Evolutionary conservation across 2,329 filamentous ascomycete genomes (phyloP).

Genomic region (Neoarthrinium moseri): DNA sequence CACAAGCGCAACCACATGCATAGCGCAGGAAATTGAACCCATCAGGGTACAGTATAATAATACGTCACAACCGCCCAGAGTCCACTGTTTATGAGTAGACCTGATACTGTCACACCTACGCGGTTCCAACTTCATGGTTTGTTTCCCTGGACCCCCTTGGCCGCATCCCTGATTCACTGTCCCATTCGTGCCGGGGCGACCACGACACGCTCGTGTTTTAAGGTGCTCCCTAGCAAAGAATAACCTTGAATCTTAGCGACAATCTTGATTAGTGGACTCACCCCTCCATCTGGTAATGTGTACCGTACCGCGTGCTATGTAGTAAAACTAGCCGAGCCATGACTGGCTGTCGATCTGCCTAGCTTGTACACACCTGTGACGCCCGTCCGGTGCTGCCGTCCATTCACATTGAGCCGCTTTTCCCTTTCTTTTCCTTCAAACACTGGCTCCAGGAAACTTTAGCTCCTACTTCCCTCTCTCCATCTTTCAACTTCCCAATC

Average conservation of each 20-base stretch:
- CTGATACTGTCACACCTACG: not conserved
- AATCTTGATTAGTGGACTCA: conserved; percentile 4
- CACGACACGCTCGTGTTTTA: not conserved
- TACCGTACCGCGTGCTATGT: not conserved
- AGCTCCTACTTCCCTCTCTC: conserved; percentile 10
- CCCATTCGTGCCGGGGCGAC: no score
- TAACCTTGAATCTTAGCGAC: conserved; percentile 7
- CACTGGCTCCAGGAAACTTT: not conserved
- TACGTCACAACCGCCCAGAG: no score
- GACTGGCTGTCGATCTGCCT: not conserved
- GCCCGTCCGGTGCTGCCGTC: not conserved
- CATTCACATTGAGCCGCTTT: not conserved
- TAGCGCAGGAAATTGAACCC: no score
- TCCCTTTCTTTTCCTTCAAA: conserved; percentile 1
- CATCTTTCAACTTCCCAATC: conserved; percentile 11
- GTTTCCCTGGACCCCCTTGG: not conserved
- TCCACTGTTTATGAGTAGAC: not conserved
- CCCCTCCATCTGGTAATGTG: not conserved
- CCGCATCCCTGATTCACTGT: not conserved
- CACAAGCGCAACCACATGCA: not conserved
- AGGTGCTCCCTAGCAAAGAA: not conserved
- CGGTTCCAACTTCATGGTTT: not conserved
- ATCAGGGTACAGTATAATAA: no score
- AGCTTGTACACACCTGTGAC: not conserved
- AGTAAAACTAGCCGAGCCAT: not conserved